These are phyloP conservation scores for Fraxinus platypoda DNA, from an alignment of 305 asterid species.

Conservation along the genomic window DNA sequence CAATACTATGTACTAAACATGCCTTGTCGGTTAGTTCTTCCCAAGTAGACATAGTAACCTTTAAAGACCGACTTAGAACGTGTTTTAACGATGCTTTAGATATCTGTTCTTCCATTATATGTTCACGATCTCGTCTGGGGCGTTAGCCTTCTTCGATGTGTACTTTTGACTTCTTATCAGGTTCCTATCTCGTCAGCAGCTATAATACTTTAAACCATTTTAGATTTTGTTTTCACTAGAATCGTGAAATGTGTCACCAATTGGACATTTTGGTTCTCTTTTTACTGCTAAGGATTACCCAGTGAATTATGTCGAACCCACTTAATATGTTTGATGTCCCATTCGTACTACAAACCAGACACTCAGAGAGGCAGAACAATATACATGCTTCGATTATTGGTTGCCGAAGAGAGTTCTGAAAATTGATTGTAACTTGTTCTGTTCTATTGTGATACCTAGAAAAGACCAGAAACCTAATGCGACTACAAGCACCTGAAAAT, in stretches of 20 bases:
- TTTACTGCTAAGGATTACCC: not conserved
- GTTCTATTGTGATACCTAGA: not conserved
- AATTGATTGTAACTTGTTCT: not conserved
- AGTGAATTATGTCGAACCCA: not conserved
- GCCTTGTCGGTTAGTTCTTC: not conserved
- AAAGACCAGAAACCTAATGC: not conserved
- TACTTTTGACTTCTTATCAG: not conserved
- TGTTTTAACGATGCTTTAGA: not conserved
- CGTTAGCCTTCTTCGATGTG: not conserved
- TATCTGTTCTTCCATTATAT: not conserved
- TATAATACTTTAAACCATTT: not conserved
- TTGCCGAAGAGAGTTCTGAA: not conserved
- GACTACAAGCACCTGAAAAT: conserved; percentile 16
- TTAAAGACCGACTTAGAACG: not conserved
- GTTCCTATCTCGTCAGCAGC: not conserved
- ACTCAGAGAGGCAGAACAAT: no score
- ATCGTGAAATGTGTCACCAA: not conserved
- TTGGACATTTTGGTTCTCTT: not conserved
- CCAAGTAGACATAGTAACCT: not conserved
- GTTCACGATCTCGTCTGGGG: not conserved
- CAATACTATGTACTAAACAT: not conserved
- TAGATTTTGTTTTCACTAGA: not conserved
- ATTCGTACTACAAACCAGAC: not conserved
- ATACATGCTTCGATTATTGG: not conserved
- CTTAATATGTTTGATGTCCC: not conserved